A percentile compares a stretch with the other conserved stretches of the same genome.
These are phyloP conservation scores for Selaginella moellendorffii DNA, from an alignment of 75 land plant species.

Conservation along the genomic window DNA sequence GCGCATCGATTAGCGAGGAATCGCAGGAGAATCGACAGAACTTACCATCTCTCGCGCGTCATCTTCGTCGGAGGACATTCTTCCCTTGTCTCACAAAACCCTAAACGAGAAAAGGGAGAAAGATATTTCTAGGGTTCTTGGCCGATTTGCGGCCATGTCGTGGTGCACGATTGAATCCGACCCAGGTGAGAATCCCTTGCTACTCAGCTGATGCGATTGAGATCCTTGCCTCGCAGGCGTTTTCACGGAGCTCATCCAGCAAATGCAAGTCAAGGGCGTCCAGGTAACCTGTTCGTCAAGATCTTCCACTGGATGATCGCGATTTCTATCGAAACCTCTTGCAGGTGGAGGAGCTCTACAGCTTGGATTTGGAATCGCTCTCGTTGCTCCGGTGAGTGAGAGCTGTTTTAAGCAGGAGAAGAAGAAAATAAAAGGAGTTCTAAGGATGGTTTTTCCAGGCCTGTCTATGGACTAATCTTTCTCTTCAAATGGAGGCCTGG, in stretches of 20 bases:
- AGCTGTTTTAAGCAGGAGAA: too few relatives aligned
- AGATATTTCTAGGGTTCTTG: not conserved
- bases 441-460: conserved; percentile 31
- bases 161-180: conserved; percentile 65
- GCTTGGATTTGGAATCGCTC: conserved; percentile 76
- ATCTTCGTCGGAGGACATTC: not conserved
- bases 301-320: too few relatives aligned
- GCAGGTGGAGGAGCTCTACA: conserved; percentile 96
- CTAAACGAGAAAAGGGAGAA: too few relatives aligned
- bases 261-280: conserved; percentile 98
- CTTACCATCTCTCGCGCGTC: not conserved
- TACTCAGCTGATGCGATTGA: not conserved
- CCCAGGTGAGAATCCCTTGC: conserved; percentile 27
- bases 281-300: too few relatives aligned
- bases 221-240: conserved; percentile 40
- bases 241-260: conserved; percentile 95
- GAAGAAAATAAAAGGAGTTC: conserved; percentile 1
- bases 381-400: conserved; percentile 54
- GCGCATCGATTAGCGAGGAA: too few relatives aligned
- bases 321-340: too few relatives aligned
- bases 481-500: conserved; percentile 98
- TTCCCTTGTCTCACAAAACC: too few relatives aligned
- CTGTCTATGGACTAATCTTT: conserved; percentile 90
- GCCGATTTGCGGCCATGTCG: conserved; percentile 39
- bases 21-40: too few relatives aligned